Base-by-base conservation (phyloP, 768 basidiomycete genomes). In the Hygrophorus russula region DNA sequence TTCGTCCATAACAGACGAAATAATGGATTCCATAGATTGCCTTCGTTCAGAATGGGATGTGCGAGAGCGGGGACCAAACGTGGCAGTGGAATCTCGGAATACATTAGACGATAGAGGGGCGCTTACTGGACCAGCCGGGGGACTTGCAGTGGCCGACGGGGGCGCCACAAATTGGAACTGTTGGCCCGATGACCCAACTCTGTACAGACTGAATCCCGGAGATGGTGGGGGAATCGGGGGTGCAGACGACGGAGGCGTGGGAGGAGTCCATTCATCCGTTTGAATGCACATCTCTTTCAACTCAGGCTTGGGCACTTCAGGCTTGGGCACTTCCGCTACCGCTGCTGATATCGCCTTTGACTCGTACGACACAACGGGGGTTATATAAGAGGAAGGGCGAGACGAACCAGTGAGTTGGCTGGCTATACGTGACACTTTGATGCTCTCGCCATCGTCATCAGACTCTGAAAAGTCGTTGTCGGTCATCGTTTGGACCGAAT, bases 271-370 rank as follows among this genome's bases (percentile, higher is more conserved):
- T 39, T 71, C 70, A 48, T 91, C 88, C 1, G 87, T 90, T 63
- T 91, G 87, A 28, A 80, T 77, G 2, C 78, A 82, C 47, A 78
- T 83, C 51, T 91, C 87, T 55, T 68, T 78, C 27, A 75, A 61
- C 51, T 85, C 79, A 0, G 78, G 75, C 56, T 78, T 83, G 9
- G 74, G 76, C 33, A n/a, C n/a, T n/a, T 85, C 79, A 0, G 78
- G 75, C 56, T 78, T 83, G 9, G 74, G 76, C 33, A n/a, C 58
- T 55, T 38, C 60, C 53, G 5, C 29, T 17, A 42, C 41, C 19
- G 42, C 46, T n/a, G 35, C 46, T 13, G 41, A 38, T 28, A 47
- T 39, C 28, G 33, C 49, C 32, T 51, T 51, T 8, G 71, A 71
- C 46, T 78, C 79, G 48, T 81, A 82, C 34, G 66, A 63, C n/a